phyloP scores from a whole-genome alignment of 1,284 basidiomycete genomes.

The Vanrija pseudolonga region DNA sequence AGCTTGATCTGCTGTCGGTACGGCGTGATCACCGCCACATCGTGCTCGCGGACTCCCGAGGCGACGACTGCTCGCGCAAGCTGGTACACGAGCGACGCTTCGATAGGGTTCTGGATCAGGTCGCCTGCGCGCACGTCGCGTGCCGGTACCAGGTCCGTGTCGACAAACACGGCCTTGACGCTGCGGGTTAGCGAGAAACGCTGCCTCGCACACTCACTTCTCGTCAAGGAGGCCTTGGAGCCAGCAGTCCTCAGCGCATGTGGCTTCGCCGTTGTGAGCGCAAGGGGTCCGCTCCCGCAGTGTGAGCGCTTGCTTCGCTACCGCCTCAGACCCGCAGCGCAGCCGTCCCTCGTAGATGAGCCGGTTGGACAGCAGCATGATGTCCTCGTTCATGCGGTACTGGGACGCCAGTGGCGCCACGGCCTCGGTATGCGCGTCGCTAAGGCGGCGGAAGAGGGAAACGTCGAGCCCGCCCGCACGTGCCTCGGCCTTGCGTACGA shows the following conservation, averaged over 20 bases:
- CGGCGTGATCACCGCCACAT: constrained; percentile 84
- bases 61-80: constrained; percentile 62
- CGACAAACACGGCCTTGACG: constrained; percentile 82
- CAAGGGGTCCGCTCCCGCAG: constrained; percentile 55
- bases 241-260: constrained; percentile 61
- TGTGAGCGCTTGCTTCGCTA: constrained; percentile 61
- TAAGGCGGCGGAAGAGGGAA: constrained; percentile 83
- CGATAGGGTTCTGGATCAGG: constrained; percentile 80
- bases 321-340: constrained; percentile 67
- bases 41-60: constrained; percentile 62
- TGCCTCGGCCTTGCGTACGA: constrained; percentile 76
- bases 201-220: constrained; percentile 51
- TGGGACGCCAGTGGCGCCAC: constrained; percentile 80
- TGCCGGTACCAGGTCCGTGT: constrained; percentile 78
- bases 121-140: constrained; percentile 77
- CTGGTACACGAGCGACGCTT: constrained; percentile 61
- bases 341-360: constrained; percentile 80
- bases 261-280: constrained; percentile 38
- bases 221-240: constrained; percentile 63
- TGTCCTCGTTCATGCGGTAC: constrained; percentile 95
- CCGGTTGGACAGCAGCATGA: constrained; percentile 88
- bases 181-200: constrained; percentile 51
- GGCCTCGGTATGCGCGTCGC: constrained; percentile 75
- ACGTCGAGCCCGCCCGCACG: constrained; percentile 80
- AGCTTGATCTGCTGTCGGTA: constrained; percentile 96